These are phyloP conservation scores for Phialocephala sp. DNA, from an alignment of 2,329 filamentous ascomycete species.

Conservation along the genomic window DNA sequence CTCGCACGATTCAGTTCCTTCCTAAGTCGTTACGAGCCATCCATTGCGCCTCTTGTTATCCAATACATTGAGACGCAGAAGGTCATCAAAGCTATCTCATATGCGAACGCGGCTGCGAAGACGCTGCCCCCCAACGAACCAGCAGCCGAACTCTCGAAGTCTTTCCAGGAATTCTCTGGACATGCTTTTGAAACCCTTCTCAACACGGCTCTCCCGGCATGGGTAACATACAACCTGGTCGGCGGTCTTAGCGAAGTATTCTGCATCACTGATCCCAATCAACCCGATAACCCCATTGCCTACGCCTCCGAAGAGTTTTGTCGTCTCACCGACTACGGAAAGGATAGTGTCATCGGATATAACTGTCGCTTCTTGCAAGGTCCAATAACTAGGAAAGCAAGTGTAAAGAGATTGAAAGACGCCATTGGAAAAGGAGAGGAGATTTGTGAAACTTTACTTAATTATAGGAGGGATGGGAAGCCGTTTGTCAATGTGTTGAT, in stretches of 20 bases:
- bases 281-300: constrained; percentile 67
- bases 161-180: constrained; percentile 62
- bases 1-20: constrained; percentile 24
- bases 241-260: constrained; percentile 26
- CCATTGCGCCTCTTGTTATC: constrained; percentile 18
- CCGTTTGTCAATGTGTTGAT: constrained; percentile 28
- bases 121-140: constrained; percentile 48
- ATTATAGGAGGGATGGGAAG: constrained; percentile 26
- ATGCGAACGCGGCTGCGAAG: constrained; percentile 44
- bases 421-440: constrained; percentile 17
- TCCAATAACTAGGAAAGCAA: constrained; percentile 79
- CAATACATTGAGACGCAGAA: constrained; percentile 28
- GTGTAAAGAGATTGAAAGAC: constrained; percentile 47
- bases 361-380: constrained; percentile 93
- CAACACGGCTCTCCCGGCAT: constrained; percentile 71
- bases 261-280: constrained; percentile 25
- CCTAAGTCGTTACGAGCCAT: constrained; percentile 23
- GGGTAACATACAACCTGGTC: constrained; percentile 61
- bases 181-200: constrained; percentile 67
- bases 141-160: constrained; percentile 11
- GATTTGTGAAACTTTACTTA: constrained; percentile 25
- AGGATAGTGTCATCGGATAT: constrained; percentile 82
- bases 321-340: constrained; percentile 85
- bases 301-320: constrained; percentile 94
- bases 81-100: constrained; percentile 27